phyloP scores from a whole-genome alignment of 129 eudicot genomes.

The Escallonia herrerae region DNA sequence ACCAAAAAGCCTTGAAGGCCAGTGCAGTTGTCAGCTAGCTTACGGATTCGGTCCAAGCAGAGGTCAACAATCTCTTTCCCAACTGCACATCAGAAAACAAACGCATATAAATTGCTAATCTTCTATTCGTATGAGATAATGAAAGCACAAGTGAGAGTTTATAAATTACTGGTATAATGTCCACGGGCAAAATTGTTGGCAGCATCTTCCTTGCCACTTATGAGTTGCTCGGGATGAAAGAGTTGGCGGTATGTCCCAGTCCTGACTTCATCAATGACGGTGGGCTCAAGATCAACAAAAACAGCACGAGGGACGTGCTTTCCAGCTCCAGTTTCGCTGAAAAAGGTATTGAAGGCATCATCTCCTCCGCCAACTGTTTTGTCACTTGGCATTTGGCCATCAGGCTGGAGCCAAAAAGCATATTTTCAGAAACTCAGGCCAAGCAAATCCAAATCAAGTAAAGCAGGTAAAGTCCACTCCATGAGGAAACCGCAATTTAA shows the following conservation, averaged over 20 bases:
- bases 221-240: constrained; percentile 43
- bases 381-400: constrained; percentile 49
- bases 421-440: neutral
- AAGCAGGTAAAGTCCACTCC: no score
- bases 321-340: constrained; percentile 44
- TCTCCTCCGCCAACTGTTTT: constrained; percentile 44
- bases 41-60: constrained; percentile 38
- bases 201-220: constrained; percentile 45
- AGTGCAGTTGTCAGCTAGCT: constrained; percentile 44
- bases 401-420: constrained; percentile 22
- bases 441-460: neutral
- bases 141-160: neutral
- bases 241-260: constrained; percentile 40
- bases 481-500: neutral
- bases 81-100: constrained; percentile 15
- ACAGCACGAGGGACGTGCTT: constrained; percentile 45
- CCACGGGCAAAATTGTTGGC: constrained; percentile 52
- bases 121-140: neutral
- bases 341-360: constrained; percentile 47
- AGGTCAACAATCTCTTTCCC: constrained; percentile 45
- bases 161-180: constrained; percentile 33
- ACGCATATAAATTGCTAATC: no score
- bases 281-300: constrained; percentile 45
- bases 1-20: constrained; percentile 45
- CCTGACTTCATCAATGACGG: constrained; percentile 46